A percentile compares a stretch with the other conserved stretches of the same genome.
Evolutionary conservation across 202 grass and related monocot species (phyloP).

Genomic region (Digitaria exilis): DNA sequence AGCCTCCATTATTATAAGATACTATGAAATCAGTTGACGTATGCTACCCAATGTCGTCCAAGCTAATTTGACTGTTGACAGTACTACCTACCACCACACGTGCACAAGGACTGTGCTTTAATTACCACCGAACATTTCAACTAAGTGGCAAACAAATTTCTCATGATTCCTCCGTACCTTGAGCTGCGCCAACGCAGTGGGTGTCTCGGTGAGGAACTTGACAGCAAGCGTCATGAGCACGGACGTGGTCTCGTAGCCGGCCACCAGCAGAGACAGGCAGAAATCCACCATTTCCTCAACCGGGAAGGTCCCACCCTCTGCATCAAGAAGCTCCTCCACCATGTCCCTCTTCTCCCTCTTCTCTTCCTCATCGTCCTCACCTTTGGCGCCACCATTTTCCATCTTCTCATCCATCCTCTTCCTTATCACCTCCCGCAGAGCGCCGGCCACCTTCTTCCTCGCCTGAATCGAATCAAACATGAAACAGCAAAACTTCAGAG

Average conservation of each 20-base stretch:
- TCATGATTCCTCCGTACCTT: slow-evolving; percentile 38
- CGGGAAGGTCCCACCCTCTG: slow-evolving; percentile 66
- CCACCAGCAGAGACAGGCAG: slow-evolving; percentile 83
- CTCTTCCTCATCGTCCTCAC: no score
- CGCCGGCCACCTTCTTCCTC: slow-evolving; percentile 54
- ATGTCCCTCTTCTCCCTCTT: slow-evolving; percentile 89
- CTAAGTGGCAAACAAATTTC: neutral
- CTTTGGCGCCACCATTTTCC: no score
- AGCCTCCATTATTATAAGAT: neutral
- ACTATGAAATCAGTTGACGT: slow-evolving; percentile 35
- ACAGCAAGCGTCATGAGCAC: slow-evolving; percentile 95
- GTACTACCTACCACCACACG: slow-evolving; percentile 45
- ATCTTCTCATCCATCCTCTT: no score
- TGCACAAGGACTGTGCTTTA: slow-evolving; percentile 14
- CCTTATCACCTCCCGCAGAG: no score
- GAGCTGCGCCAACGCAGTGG: slow-evolving; percentile 67
- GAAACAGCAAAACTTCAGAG: no score
- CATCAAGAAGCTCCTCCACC: slow-evolving; percentile 84
- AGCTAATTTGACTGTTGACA: slow-evolving; percentile 30
- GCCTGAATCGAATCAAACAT: slow-evolving; percentile 49
- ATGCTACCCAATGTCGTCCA: slow-evolving; percentile 1
- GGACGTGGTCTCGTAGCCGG: slow-evolving; percentile 92
- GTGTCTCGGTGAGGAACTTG: slow-evolving; percentile 92
- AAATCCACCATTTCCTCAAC: slow-evolving; percentile 98
- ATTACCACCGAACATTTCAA: slow-evolving; percentile 5